These are phyloP conservation scores for Umbelopsis vinacea DNA, from an alignment of 192 early-diverging fungal genomes.

Conservation along the genomic window DNA sequence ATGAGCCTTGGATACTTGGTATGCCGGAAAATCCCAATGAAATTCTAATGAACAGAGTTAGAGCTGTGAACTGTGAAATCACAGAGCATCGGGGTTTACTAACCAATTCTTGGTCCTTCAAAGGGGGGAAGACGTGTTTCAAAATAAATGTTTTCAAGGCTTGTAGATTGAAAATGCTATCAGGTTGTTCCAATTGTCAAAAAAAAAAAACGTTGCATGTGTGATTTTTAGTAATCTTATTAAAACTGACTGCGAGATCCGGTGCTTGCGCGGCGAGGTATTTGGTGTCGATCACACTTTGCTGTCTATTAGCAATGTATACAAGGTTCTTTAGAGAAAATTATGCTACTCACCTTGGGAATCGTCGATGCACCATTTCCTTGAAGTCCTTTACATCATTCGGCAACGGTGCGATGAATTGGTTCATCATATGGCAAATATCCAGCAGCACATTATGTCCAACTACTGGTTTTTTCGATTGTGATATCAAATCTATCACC, in stretches of 20 bases:
- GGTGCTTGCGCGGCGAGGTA: constrained; percentile 52
- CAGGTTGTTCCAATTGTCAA: neutral
- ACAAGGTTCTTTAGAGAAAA: neutral
- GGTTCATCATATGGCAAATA: constrained; percentile 74
- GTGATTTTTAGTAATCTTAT: neutral
- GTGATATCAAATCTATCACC: constrained; percentile 81
- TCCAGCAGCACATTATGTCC: constrained; percentile 95
- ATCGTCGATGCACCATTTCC: constrained; percentile 55
- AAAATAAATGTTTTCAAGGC: constrained; percentile 35
- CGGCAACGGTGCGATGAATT: constrained; percentile 77
- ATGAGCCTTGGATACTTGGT: constrained; percentile 62
- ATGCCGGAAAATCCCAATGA: constrained; percentile 32
- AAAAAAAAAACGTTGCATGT: constrained; percentile 24
- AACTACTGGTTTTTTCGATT: constrained; percentile 75
- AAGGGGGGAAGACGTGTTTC: constrained; percentile 32
- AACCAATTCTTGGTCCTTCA: constrained; percentile 48
- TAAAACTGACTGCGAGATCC: constrained; percentile 33
- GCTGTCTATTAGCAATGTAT: neutral
- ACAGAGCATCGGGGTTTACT: neutral
- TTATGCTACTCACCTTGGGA: constrained; percentile 58
- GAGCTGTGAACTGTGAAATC: neutral
- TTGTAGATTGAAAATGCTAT: neutral
- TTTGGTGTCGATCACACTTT: constrained; percentile 83
- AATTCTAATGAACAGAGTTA: constrained; percentile 22
- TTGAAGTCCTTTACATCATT: constrained; percentile 72